These are phyloP conservation scores for Zalaria obscura DNA, from an alignment of 2,329 filamentous ascomycete species.

Conservation along the genomic window DNA sequence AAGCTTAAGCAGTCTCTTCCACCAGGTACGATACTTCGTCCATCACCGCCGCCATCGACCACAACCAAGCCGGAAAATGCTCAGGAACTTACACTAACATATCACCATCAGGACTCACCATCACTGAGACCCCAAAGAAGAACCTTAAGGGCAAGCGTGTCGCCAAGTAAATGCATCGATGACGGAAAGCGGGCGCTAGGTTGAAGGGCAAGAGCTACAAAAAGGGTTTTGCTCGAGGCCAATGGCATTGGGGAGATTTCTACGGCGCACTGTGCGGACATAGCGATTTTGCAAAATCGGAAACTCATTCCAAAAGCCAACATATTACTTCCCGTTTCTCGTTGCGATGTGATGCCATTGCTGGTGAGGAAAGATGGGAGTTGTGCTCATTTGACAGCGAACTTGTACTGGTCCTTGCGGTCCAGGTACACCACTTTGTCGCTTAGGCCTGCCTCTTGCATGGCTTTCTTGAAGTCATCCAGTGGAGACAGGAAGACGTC, in stretches of 20 bases:
- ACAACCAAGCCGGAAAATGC: constrained; percentile 1
- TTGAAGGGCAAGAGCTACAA: background rate
- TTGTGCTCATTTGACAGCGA: constrained; percentile 24
- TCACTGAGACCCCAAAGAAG: constrained; percentile 48
- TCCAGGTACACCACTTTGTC: constrained; percentile 47
- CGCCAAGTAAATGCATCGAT: constrained; percentile 14
- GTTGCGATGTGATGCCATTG: background rate
- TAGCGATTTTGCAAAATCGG: background rate
- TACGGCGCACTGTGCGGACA: background rate
- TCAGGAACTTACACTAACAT: no score
- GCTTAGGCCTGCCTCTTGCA: constrained; percentile 36
- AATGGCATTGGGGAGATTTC: background rate
- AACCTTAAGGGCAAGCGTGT: constrained; percentile 42
- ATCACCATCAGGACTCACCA: constrained; percentile 36
- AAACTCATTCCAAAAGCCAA: background rate
- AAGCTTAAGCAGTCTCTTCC: constrained; percentile 99
- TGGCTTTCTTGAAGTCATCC: constrained; percentile 43
- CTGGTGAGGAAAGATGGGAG: constrained; percentile 8
- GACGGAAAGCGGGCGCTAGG: background rate
- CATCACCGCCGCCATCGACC: background rate
- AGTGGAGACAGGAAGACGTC: constrained; percentile 46
- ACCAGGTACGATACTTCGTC: constrained; percentile 55
- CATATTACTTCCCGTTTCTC: background rate
- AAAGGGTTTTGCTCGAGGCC: background rate
- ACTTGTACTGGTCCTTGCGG: constrained; percentile 42